Percentiles rank a stretch among this genome's conserved stretches.
Evolutionary conservation across 1,139 yeast species (phyloP).

Genomic region (Pichia sp.): DNA sequence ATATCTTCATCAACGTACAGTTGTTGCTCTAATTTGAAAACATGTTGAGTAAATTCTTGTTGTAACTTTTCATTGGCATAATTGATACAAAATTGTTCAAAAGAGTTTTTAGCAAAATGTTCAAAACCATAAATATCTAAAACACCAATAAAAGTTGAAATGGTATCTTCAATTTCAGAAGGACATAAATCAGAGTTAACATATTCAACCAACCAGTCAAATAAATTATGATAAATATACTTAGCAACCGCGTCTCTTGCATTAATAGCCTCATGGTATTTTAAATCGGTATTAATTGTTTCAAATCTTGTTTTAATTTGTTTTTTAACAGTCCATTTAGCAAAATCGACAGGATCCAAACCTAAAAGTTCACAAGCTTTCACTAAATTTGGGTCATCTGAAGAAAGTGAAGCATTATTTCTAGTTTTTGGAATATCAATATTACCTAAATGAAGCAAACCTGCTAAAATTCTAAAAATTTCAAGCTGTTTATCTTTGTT

Average conservation of each 20-base stretch:
- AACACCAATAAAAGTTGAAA: slow-evolving; percentile 85
- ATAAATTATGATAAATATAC: slow-evolving; percentile 83
- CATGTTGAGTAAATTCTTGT: slow-evolving; percentile 96
- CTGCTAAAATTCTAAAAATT: slow-evolving; percentile 78
- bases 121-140: slow-evolving; percentile 97
- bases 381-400: slow-evolving; percentile 80
- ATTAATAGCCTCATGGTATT: slow-evolving; percentile 78
- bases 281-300: slow-evolving; percentile 79
- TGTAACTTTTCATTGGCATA: slow-evolving; percentile 96
- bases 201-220: slow-evolving; percentile 89
- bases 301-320: slow-evolving; percentile 92
- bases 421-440: slow-evolving; percentile 82
- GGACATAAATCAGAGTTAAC: slow-evolving; percentile 81
- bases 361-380: slow-evolving; percentile 86
- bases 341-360: slow-evolving; percentile 63
- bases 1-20: slow-evolving; percentile 88
- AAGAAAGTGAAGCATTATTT: slow-evolving; percentile 71
- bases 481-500: slow-evolving; percentile 50
- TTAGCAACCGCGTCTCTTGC: slow-evolving; percentile 96
- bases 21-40: slow-evolving; percentile 93
- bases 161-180: slow-evolving; percentile 50
- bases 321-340: slow-evolving; percentile 91
- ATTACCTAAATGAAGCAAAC: slow-evolving; percentile 88
- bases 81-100: slow-evolving; percentile 96
- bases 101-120: slow-evolving; percentile 88